Evolutionary conservation across 768 basidiomycete species (phyloP).

Genomic region (Dictyophora rubrovolvata): DNA sequence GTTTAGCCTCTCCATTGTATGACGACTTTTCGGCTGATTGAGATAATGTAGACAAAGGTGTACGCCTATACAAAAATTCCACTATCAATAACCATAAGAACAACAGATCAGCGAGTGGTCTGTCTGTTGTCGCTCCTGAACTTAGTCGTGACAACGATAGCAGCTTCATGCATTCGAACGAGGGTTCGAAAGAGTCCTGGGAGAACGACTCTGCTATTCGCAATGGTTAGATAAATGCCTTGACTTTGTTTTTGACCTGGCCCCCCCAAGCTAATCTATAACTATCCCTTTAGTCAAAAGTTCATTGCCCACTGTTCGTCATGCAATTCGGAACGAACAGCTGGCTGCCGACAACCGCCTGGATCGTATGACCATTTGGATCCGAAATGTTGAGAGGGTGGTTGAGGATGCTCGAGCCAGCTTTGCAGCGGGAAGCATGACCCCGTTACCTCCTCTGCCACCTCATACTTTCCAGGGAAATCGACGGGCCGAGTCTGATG

Average conservation of each 20-base stretch:
- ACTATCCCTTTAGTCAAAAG: constrained; percentile 30
- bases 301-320: constrained; percentile 42
- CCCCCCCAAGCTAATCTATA: background rate
- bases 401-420: constrained; percentile 72
- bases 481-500: constrained; percentile 40
- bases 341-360: constrained; percentile 41
- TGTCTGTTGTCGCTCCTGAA: constrained; percentile 6
- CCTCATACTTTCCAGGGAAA: constrained; percentile 48
- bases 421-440: constrained; percentile 46
- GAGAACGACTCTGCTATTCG: constrained; percentile 35
- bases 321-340: constrained; percentile 42
- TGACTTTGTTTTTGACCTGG: background rate
- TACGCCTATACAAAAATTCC: constrained; percentile 59
- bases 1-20: background rate
- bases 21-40: background rate
- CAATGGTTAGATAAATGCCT: constrained; percentile 35
- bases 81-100: constrained; percentile 30
- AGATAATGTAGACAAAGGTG: constrained; percentile 31
- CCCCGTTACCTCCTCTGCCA: constrained; percentile 53
- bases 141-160: background rate
- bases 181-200: constrained; percentile 32
- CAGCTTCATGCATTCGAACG: background rate
- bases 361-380: constrained; percentile 75
- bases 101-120: constrained; percentile 13
- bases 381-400: constrained; percentile 75